phyloP scores from a whole-genome alignment of 495 filamentous ascomycete genomes.

The Aspergillus funiculosus region DNA sequence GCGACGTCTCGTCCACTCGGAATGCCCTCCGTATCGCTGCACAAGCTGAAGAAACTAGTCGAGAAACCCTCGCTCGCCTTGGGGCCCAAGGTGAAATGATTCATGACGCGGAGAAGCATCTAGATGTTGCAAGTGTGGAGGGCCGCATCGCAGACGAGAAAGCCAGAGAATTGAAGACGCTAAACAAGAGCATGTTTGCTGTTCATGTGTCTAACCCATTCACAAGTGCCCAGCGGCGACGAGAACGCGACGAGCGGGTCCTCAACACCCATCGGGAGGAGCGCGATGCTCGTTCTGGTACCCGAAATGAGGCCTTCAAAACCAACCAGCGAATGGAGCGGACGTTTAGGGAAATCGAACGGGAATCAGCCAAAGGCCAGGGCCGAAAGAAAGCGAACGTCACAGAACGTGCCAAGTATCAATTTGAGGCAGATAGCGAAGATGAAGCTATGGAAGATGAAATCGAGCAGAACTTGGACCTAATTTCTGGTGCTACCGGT shows the following conservation, averaged over 20 bases:
- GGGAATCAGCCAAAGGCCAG: constrained; percentile 31
- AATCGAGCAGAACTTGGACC: constrained; percentile 61
- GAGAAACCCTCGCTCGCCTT: constrained; percentile 61
- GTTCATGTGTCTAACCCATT: constrained; percentile 71
- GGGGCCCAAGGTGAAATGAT: constrained; percentile 70
- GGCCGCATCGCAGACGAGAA: constrained; percentile 69
- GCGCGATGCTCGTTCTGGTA: constrained; percentile 61
- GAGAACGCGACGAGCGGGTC: constrained; percentile 55
- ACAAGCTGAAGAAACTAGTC: constrained; percentile 66
- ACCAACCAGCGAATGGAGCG: constrained; percentile 54
- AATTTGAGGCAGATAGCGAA: constrained; percentile 71
- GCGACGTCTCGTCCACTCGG: constrained; percentile 63
- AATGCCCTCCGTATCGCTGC: constrained; percentile 62
- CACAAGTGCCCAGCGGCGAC: constrained; percentile 50
- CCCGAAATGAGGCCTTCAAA: constrained; percentile 57
- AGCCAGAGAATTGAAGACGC: constrained; percentile 65
- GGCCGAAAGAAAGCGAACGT: constrained; percentile 47
- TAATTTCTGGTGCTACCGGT: constrained; percentile 53
- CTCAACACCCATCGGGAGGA: constrained; percentile 59
- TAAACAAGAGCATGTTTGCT: constrained; percentile 80
- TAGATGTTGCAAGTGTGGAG: constrained; percentile 63
- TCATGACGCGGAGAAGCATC: constrained; percentile 69
- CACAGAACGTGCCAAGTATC: constrained; percentile 66
- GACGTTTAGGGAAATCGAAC: constrained; percentile 51
- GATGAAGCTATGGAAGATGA: constrained; percentile 72